Conservation (phyloP, 164 flowering plant genomes). For the Berberis thunbergii region DNA sequence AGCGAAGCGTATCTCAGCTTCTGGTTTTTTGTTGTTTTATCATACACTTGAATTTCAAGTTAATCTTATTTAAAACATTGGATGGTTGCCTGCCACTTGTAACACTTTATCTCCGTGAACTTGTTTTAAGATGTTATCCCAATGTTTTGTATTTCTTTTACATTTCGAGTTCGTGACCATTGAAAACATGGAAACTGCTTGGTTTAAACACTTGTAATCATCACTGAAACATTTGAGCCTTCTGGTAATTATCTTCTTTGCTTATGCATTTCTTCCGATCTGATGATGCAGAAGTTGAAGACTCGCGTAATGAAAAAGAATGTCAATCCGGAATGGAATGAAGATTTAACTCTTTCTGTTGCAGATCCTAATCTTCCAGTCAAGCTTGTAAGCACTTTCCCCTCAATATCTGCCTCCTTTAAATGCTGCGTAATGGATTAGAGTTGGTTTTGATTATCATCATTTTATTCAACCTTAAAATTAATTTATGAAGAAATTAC, state of each 20-base stretch:
- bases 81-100: too few species aligned
- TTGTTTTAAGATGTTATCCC: too few species aligned
- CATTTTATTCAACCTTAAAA: background rate
- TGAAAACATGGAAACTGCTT: background rate
- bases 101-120: too few species aligned
- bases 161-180: too few species aligned
- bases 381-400: slow-evolving; percentile 40
- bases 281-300: slow-evolving; percentile 67
- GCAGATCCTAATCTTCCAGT: slow-evolving; percentile 46
- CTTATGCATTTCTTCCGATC: background rate
- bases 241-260: background rate
- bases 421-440: too few species aligned
- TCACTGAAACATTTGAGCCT: background rate
- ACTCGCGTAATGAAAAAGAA: slow-evolving; percentile 58
- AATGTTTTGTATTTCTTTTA: too few species aligned
- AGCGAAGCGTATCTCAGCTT: too few species aligned
- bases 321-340: slow-evolving; percentile 86
- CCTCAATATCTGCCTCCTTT: background rate
- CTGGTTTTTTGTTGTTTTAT: background rate
- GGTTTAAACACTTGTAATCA: background rate
- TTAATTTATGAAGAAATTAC: background rate
- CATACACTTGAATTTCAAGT: too few species aligned
- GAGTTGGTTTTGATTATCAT: background rate
- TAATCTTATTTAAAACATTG: too few species aligned
- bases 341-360: slow-evolving; percentile 65